phyloP scores from a whole-genome alignment of 805 yeast species.

The Lachancea dasiensis region DNA sequence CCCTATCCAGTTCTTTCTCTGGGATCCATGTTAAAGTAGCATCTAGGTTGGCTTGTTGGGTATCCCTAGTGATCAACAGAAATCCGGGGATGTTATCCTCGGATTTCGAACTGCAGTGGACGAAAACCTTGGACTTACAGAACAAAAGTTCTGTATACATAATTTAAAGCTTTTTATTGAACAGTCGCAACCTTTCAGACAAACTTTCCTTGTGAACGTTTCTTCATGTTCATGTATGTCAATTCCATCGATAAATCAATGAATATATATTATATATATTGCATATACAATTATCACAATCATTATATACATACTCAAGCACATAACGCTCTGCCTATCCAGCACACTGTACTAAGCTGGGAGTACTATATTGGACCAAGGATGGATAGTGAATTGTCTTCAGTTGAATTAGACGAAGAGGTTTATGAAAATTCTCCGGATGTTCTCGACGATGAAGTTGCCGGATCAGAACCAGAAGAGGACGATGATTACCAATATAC shows the following conservation, averaged over 20 bases:
- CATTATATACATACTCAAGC: no score
- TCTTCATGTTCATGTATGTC: no score
- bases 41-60: slow-evolving; percentile 37
- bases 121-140: slow-evolving; percentile 64
- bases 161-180: no score
- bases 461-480: slow-evolving; percentile 9
- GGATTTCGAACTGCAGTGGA: slow-evolving; percentile 73
- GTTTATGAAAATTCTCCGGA: slow-evolving; percentile 14
- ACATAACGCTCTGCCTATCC: no score
- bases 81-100: slow-evolving; percentile 79
- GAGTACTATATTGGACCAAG: no score
- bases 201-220: no score
- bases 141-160: slow-evolving; percentile 28
- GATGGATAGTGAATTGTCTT: slow-evolving; percentile 19
- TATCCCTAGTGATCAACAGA: slow-evolving; percentile 55
- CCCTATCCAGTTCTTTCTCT: slow-evolving; percentile 12
- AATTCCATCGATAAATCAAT: no score
- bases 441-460: slow-evolving; percentile 13
- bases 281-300: no score
- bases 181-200: no score
- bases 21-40: slow-evolving; percentile 27
- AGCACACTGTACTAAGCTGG: no score
- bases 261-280: no score
- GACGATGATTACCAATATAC: slow-evolving; percentile 11
- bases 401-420: slow-evolving; percentile 16